phyloP scores from a whole-genome alignment of 306 rosid genomes.

The Neltuma alba region DNA sequence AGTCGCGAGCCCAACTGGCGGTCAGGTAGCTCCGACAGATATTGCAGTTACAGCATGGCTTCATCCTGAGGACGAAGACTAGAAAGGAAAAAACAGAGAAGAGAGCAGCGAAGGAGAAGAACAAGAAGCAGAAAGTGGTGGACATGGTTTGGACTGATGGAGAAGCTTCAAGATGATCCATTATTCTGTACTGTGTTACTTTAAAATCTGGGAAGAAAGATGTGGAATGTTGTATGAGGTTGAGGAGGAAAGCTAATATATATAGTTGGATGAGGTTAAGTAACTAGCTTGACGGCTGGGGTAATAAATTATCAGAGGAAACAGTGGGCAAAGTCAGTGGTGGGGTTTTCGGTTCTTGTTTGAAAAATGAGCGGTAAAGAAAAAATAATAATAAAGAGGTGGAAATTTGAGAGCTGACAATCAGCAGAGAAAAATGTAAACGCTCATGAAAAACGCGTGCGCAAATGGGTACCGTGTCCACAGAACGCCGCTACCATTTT shows the following conservation, averaged over 20 bases:
- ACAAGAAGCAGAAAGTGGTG: slow-evolving; percentile 38
- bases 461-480: slow-evolving; percentile 32
- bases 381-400: neutral
- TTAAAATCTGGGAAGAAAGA: neutral
- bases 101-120: slow-evolving; percentile 63
- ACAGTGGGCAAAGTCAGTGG: neutral
- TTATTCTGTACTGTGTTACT: neutral
- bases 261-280: too few species aligned
- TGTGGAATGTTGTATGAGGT: neutral
- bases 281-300: too few species aligned
- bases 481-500: neutral
- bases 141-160: slow-evolving; percentile 44
- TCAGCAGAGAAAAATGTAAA: neutral
- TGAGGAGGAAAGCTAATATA: neutral
- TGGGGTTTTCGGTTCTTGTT: neutral
- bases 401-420: slow-evolving; percentile 2
- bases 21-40: slow-evolving; percentile 55
- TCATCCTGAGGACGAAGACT: slow-evolving; percentile 58
- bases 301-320: too few species aligned
- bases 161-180: slow-evolving; percentile 19
- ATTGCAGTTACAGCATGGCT: slow-evolving; percentile 76
- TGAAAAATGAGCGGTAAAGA: too few species aligned
- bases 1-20: slow-evolving; percentile 45
- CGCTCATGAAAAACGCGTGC: slow-evolving; percentile 65
- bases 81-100: slow-evolving; percentile 65